Evolutionary conservation across 2,329 filamentous ascomycete species (phyloP).

Genomic region (Hawksworthiomyces lignivorus): DNA sequence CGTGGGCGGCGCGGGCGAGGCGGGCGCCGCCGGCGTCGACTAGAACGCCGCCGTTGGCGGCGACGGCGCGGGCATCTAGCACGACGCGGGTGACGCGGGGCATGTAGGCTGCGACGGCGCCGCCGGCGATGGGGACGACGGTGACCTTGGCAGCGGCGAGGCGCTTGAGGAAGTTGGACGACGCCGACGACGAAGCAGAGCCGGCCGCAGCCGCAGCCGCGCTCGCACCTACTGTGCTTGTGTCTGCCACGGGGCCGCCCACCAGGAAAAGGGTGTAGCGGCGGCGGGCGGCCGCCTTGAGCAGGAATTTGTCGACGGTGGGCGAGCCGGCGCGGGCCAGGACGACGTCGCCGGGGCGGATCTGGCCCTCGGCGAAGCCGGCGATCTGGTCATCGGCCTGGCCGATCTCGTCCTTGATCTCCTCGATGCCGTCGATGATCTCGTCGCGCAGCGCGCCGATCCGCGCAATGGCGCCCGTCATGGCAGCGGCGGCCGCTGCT

Average conservation of each 20-base stretch:
- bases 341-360: conserved; percentile 87
- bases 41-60: conserved; percentile 80
- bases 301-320: conserved; percentile 82
- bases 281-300: conserved; percentile 79
- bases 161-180: conserved; percentile 63
- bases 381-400: conserved; percentile 93
- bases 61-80: conserved; percentile 76
- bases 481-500: not conserved
- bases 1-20: conserved; percentile 77
- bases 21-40: conserved; percentile 76
- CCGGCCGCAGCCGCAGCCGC: not conserved
- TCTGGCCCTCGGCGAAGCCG: conserved; percentile 78
- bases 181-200: conserved; percentile 28
- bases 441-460: conserved; percentile 74
- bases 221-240: too few species aligned
- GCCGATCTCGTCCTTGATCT: conserved; percentile 91
- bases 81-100: conserved; percentile 93
- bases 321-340: conserved; percentile 80
- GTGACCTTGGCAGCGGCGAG: conserved; percentile 70
- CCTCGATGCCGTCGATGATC: conserved; percentile 86
- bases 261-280: conserved; percentile 87
- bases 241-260: too few species aligned
- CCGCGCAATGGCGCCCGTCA: conserved; percentile 33
- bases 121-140: conserved; percentile 77
- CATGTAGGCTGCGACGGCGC: conserved; percentile 87